Percentiles rank a stretch among this genome's conserved stretches.
phyloP scores from a whole-genome alignment of 345 rosid genomes.

The Dimocarpus longan region DNA sequence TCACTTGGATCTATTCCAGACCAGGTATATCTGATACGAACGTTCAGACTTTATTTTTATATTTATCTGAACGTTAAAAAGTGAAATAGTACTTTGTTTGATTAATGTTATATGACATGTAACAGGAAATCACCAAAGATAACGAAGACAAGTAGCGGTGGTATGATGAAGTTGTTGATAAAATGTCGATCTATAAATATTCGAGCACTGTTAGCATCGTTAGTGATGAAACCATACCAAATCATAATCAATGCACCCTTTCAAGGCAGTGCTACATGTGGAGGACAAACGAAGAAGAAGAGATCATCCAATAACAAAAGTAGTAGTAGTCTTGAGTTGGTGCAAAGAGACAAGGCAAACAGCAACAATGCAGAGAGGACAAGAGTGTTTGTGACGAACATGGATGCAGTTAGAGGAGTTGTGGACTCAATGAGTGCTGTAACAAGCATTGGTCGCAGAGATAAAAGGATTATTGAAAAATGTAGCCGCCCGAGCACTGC shows the following conservation, averaged over 20 bases:
- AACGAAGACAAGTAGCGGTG: slow-evolving; percentile 2
- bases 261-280: neutral
- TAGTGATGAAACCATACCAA: slow-evolving; percentile 34
- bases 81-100: no score
- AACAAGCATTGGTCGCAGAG: neutral
- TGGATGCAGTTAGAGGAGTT: slow-evolving; percentile 19
- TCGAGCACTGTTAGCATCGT: slow-evolving; percentile 27
- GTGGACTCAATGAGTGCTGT: slow-evolving; percentile 4
- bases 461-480: neutral
- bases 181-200: slow-evolving; percentile 34
- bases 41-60: no score
- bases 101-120: neutral
- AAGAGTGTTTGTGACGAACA: slow-evolving; percentile 10
- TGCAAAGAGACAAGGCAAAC: no score
- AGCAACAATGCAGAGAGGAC: neutral
- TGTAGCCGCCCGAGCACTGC: slow-evolving; percentile 22
- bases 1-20: no score
- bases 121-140: slow-evolving; percentile 22
- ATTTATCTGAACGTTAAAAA: no score
- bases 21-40: no score
- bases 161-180: slow-evolving; percentile 35
- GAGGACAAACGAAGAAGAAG: neutral
- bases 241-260: neutral
- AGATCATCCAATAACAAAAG: neutral
- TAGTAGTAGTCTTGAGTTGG: neutral